A percentile compares a stretch with the other conserved stretches of the same genome.
phyloP scores from a whole-genome alignment of 495 filamentous ascomycete species.

The Evansstolkia leycettana region DNA sequence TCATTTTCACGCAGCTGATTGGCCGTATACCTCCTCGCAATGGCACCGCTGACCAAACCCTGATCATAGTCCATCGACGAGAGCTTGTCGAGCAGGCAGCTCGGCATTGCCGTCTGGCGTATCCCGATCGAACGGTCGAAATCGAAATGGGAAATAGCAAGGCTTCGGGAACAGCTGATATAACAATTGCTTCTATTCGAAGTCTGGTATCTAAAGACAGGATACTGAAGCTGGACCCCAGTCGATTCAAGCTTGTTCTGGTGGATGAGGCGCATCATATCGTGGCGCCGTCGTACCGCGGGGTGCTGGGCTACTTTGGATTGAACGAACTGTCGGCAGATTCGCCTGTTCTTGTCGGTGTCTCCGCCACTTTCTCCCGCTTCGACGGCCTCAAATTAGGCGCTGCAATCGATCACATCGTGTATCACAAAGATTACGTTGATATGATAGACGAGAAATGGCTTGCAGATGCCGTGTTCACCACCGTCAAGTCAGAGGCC shows the following conservation, averaged over 20 bases:
- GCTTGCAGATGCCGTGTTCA: conserved; percentile 81
- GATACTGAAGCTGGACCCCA: conserved; percentile 68
- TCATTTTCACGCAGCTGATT: conserved; percentile 95
- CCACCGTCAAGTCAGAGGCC: conserved; percentile 71
- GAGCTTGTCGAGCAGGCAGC: conserved; percentile 96
- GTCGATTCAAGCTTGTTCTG: conserved; percentile 73
- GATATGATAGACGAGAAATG: conserved; percentile 89
- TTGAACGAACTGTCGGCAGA: conserved; percentile 38
- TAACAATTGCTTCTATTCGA: conserved; percentile 84
- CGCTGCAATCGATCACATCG: conserved; percentile 84
- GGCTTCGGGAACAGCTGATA: conserved; percentile 71
- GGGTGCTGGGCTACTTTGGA: conserved; percentile 60
- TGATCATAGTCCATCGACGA: conserved; percentile 84
- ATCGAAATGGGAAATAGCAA: conserved; percentile 77
- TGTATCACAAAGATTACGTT: conserved; percentile 93
- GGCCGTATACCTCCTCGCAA: conserved; percentile 52
- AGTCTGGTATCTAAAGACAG: conserved; percentile 66
- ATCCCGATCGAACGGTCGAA: conserved; percentile 68
- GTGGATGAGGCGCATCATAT: conserved; percentile 99
- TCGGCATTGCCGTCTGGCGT: conserved; percentile 64
- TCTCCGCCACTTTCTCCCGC: conserved; percentile 85
- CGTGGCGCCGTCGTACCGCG: conserved; percentile 67
- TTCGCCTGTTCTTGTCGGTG: conserved; percentile 70
- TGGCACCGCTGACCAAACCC: conserved; percentile 54
- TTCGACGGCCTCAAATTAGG: conserved; percentile 82